Evolutionary conservation across 495 filamentous ascomycete genomes (phyloP).

Genomic region (Hyaloscypha bicolor): DNA sequence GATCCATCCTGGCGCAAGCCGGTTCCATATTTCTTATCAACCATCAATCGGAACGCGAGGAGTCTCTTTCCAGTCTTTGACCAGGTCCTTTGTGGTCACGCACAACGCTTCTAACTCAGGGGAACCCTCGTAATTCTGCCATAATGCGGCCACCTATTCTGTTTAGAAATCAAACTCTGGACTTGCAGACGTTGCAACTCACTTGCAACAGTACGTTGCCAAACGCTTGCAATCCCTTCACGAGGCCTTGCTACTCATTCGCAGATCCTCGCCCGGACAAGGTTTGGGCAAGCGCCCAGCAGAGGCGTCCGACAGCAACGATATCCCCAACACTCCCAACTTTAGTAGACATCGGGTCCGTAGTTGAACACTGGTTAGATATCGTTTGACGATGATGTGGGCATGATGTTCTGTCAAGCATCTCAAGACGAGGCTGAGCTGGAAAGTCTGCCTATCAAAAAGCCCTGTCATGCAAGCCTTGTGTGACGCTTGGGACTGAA

Average conservation of each 20-base stretch:
- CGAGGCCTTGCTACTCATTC: conserved; percentile 1
- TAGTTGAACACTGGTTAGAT: too few relatives aligned
- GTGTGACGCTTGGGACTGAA: neutral
- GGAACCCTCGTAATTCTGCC: conserved; percentile 16
- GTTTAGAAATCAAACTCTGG: too few relatives aligned
- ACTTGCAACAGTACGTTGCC: conserved; percentile 10
- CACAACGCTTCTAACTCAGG: conserved; percentile 12
- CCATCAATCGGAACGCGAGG: conserved; percentile 9
- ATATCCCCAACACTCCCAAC: too few relatives aligned
- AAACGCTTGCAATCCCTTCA: conserved; percentile 9
- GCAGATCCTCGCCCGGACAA: neutral
- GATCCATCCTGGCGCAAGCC: conserved; percentile 2
- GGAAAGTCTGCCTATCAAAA: neutral
- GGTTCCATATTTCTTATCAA: conserved; percentile 19
- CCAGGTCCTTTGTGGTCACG: neutral
- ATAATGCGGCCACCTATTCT: conserved; percentile 3
- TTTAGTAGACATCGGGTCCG: too few relatives aligned
- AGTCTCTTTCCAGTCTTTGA: conserved; percentile 5
- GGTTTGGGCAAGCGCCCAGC: too few relatives aligned
- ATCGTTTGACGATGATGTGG: too few relatives aligned
- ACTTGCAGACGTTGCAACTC: too few relatives aligned
- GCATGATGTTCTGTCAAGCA: neutral
- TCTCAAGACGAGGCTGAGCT: neutral
- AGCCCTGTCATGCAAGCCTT: neutral
- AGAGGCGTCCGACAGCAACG: too few relatives aligned